phyloP scores from a whole-genome alignment of 176 grass and related monocot species.

The Triticum monococcum region DNA sequence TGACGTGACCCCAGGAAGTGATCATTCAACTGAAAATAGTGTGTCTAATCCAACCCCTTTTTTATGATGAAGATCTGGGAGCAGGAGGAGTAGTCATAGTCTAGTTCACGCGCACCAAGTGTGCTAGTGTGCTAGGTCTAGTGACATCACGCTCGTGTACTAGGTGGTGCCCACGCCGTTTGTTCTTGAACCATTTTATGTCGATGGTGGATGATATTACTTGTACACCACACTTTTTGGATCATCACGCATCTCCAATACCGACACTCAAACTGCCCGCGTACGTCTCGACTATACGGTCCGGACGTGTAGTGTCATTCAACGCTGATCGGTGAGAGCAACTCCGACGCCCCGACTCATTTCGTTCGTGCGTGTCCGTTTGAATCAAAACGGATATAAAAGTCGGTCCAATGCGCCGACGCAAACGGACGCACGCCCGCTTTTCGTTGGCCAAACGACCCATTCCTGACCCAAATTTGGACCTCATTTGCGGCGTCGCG shows the following conservation, averaged over 20 bases:
- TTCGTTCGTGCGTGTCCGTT: no score
- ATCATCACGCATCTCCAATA: not conserved
- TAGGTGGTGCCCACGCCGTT: not conserved
- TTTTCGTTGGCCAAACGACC: no score
- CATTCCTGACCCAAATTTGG: no score
- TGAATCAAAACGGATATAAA: no score
- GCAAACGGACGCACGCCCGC: no score
- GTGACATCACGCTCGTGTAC: constrained; percentile 48
- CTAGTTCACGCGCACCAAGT: constrained; percentile 43
- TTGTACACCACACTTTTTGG: not conserved
- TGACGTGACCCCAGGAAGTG: constrained; percentile 14
- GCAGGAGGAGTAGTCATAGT: constrained; percentile 26
- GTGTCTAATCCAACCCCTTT: not conserved
- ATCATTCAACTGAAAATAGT: constrained; percentile 1
- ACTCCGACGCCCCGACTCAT: no score
- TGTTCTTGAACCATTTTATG: constrained; percentile 12
- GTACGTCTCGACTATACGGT: no score
- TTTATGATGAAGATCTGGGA: constrained; percentile 12
- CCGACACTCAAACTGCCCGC: no score
- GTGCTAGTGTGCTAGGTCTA: constrained; percentile 15
- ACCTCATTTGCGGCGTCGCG: no score
- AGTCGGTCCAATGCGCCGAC: no score
- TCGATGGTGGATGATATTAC: not conserved
- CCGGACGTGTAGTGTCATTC: no score
- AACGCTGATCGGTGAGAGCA: no score